Evolutionary conservation across 306 rosid genomes (phyloP).

Genomic region (Aeschynomene evenia): DNA sequence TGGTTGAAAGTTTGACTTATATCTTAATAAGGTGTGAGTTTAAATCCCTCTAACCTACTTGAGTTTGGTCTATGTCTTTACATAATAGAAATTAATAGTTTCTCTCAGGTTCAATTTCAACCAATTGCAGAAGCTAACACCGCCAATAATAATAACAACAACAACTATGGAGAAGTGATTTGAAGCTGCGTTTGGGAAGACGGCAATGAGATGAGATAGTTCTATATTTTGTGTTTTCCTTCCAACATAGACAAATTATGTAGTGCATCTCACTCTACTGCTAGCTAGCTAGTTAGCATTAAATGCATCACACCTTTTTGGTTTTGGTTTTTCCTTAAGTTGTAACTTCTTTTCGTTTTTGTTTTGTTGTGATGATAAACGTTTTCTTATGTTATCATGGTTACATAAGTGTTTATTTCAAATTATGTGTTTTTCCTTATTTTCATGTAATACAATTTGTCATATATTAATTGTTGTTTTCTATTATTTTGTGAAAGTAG

Average conservation of each 20-base stretch:
- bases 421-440: not conserved
- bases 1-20: no score
- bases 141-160: not conserved
- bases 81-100: no score
- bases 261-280: not conserved
- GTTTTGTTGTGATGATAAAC: not conserved
- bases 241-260: not conserved
- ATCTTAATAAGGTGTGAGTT: no score
- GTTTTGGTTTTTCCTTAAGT: not conserved
- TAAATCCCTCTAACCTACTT: no score
- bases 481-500: no score
- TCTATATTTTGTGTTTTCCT: not conserved
- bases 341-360: not conserved
- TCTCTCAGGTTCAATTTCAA: not conserved
- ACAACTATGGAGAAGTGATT: conserved; percentile 13
- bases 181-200: conserved; percentile 16
- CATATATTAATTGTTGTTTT: no score
- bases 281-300: not conserved
- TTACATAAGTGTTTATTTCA: not conserved
- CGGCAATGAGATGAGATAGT: not conserved
- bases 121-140: not conserved
- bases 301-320: not conserved
- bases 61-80: no score
- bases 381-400: not conserved
- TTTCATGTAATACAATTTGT: not conserved